Base-by-base conservation (phyloP, 2,329 filamentous ascomycete species). In the Emmonsiellopsis sp. region DNA sequence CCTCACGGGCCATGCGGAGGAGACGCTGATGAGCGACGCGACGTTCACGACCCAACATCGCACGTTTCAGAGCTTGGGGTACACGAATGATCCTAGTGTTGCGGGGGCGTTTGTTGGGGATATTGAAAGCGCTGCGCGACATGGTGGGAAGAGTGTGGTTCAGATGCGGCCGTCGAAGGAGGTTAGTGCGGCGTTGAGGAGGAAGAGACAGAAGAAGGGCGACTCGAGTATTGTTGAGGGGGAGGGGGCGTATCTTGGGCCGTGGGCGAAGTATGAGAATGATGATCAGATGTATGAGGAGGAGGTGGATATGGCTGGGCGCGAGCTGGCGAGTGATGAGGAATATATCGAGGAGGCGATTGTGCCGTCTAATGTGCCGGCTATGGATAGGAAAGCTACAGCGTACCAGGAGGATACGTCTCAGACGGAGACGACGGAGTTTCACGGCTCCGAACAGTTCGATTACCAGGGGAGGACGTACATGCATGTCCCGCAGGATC, bases 381-480 rank as follows among this genome's bases (percentile, higher is more conserved):
- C 75, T 48, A 75, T 78, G 65, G 72, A 73, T 55, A 79, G 78
- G 59, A 71, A 70, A 42, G 73, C 74, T 5, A 78, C 76, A 9
- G 75, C 73, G 51, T 79, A 79, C 60, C 66, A 70, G 54, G 70
- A 72, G 38, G 72, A 75, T 58, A 75, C 84, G 7, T 78, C 88
- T 7, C 79, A 81, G 55, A 81, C 81, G 30, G 93, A 98, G 74
- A 93, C 86, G 51, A 90, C 86, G 43, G 85, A 84, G 44, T 98
- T 97, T 72, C 87, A 95, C 65, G 93, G 91, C 57, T 79, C 80
- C 41, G 78, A 87, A 65, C 77, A 93, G 71, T 86, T 84, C 75
- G 93, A 98, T 69, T 98, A 98, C 74, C 87, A 94, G 68, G 93
- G 93, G 47, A 80, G 93, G 59, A 95, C 92, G 35, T 98, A 95